phyloP scores from a whole-genome alignment of 1,139 yeast species.

The Protomyces macrosporus region DNA sequence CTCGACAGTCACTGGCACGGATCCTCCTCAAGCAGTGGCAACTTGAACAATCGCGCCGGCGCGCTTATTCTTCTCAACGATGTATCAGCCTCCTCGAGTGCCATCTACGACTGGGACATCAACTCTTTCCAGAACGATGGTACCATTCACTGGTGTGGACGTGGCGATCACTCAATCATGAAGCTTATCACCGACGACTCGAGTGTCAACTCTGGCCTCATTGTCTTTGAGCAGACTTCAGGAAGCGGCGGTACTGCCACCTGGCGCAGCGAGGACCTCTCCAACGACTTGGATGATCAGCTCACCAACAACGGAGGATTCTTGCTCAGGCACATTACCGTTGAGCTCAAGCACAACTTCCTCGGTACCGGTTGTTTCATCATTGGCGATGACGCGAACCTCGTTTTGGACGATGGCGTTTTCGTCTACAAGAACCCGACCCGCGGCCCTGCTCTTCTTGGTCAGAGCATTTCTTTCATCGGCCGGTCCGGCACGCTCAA shows the following conservation, averaged over 20 bases:
- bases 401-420: constrained; percentile 10
- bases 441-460: not conserved
- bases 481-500: constrained; percentile 6
- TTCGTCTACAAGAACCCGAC: constrained; percentile 2
- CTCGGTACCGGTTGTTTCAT: constrained; percentile 19
- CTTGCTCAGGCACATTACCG: constrained; percentile 3
- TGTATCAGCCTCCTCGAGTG: not conserved
- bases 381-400: not conserved
- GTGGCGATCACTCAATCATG: constrained; percentile 4
- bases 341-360: constrained; percentile 8
- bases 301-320: constrained; percentile 12
- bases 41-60: constrained; percentile 7
- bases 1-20: constrained; percentile 1
- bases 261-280: constrained; percentile 5
- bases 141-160: constrained; percentile 8
- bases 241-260: constrained; percentile 13
- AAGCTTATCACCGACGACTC: not conserved
- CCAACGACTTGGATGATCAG: not conserved
- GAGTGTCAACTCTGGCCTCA: constrained; percentile 15
- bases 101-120: constrained; percentile 7
- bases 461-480: constrained; percentile 3
- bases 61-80: constrained; percentile 6
- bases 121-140: constrained; percentile 11
- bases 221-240: constrained; percentile 2
- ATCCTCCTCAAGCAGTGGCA: not conserved